phyloP scores from a whole-genome alignment of 768 basidiomycete species.

The Lactarius akahatsu region DNA sequence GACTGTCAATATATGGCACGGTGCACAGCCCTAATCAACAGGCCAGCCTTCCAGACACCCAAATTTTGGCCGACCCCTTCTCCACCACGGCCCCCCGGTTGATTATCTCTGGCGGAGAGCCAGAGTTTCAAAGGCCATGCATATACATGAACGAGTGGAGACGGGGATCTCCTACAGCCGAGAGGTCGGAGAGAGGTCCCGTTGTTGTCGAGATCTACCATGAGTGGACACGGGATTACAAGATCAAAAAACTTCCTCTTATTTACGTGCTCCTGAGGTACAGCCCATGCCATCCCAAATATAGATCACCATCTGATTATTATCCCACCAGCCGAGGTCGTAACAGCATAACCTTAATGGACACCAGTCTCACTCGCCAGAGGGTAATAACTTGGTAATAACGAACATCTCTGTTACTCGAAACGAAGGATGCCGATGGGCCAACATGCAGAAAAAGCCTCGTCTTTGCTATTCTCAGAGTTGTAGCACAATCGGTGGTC shows the following conservation, averaged over 20 bases:
- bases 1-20: no score
- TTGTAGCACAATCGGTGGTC: background rate
- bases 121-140: no score
- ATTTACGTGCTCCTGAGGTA: no score
- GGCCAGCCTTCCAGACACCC: no score
- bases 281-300: background rate
- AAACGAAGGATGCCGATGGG: no score
- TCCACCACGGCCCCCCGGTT: no score
- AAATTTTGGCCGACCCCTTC: no score
- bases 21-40: no score
- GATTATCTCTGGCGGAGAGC: no score
- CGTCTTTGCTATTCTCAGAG: background rate
- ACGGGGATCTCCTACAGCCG: background rate
- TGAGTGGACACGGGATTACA: background rate
- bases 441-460: background rate
- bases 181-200: background rate
- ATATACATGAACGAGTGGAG: no score
- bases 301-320: background rate
- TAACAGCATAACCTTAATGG: background rate
- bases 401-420: background rate
- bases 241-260: no score
- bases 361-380: background rate
- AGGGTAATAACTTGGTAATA: background rate
- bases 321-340: background rate
- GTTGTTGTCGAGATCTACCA: background rate